These are phyloP conservation scores for Capronia americana DNA, from an alignment of 2,329 filamentous ascomycete genomes.

Conservation along the genomic window DNA sequence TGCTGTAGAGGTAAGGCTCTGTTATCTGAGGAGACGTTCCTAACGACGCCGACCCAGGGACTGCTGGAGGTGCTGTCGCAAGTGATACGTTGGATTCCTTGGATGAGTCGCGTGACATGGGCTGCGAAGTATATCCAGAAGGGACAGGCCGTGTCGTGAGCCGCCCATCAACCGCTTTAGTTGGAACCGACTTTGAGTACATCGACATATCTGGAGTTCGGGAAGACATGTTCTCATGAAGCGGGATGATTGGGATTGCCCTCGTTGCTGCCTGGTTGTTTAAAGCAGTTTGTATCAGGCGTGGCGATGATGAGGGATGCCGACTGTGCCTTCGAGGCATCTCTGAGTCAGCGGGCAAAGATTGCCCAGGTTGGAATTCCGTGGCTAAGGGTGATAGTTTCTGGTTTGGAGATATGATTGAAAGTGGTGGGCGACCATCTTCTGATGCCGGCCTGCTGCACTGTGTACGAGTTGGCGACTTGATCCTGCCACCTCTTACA, in stretches of 20 bases:
- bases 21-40: constrained; percentile 30
- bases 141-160: constrained; percentile 28
- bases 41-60: constrained; percentile 23
- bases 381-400: constrained; percentile 35
- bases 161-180: constrained; percentile 15
- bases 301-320: constrained; percentile 33
- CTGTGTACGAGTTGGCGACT: constrained; percentile 25
- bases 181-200: constrained; percentile 10
- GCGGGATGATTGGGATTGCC: constrained; percentile 12
- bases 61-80: constrained; percentile 37
- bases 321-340: constrained; percentile 22
- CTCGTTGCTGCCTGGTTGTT: constrained; percentile 29
- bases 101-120: constrained; percentile 43
- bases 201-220: constrained; percentile 9
- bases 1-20: constrained; percentile 30
- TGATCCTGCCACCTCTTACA: constrained; percentile 39
- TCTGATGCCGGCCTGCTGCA: constrained; percentile 27
- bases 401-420: constrained; percentile 42
- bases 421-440: constrained; percentile 45
- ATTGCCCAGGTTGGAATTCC: constrained; percentile 24
- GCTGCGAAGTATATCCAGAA: constrained; percentile 41
- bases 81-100: constrained; percentile 40
- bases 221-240: constrained; percentile 34
- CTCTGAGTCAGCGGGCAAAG: constrained; percentile 4
- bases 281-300: constrained; percentile 31